These are phyloP conservation scores for Populus pruinosa DNA, from an alignment of 345 rosid genomes.

Conservation along the genomic window DNA sequence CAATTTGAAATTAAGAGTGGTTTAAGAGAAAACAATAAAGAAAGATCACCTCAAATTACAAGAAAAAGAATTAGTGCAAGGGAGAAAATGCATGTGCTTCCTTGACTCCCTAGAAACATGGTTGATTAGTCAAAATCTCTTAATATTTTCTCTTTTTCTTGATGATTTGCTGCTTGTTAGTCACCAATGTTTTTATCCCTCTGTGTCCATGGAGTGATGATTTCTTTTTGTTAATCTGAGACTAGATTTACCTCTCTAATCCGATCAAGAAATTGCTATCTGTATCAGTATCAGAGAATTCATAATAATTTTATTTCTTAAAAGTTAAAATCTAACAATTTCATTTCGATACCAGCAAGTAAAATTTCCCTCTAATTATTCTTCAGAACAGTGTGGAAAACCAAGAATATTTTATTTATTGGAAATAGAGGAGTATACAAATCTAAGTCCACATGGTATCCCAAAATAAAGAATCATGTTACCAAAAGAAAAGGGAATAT, in stretches of 20 bases:
- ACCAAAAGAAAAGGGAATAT: background rate
- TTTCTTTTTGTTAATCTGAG: no score
- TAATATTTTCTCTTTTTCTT: background rate
- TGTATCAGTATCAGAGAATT: no score
- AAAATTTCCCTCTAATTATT: background rate
- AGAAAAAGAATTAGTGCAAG: no score
- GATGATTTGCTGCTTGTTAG: background rate
- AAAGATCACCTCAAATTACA: background rate
- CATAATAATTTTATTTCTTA: background rate
- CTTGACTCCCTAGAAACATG: no score
- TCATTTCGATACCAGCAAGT: background rate
- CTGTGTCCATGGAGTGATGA: no score
- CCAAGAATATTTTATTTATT: background rate
- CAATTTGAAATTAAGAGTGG: background rate
- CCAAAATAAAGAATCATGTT: background rate
- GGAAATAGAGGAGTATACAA: background rate
- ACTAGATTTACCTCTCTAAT: no score
- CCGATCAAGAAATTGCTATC: no score
- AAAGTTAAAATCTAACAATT: no score
- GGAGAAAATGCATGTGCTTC: no score
- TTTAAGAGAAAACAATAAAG: background rate
- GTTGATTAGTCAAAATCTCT: background rate
- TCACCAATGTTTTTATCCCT: no score
- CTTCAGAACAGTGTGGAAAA: background rate
- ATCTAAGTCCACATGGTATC: background rate